Evolutionary conservation across 2,329 filamentous ascomycete species (phyloP).

Genomic region (Neonectria sp.): DNA sequence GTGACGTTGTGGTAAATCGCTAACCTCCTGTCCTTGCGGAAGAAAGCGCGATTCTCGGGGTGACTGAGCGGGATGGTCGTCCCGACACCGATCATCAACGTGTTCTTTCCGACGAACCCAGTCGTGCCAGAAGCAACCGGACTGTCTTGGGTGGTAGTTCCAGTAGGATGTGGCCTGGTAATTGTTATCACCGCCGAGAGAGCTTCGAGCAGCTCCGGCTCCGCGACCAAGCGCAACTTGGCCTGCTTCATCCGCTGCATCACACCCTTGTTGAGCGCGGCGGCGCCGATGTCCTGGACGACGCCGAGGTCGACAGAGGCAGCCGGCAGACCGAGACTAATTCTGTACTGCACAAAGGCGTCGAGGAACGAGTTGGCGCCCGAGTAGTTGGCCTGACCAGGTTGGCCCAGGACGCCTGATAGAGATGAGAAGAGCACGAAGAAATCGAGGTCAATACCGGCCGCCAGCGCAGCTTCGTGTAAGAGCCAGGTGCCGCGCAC

Average conservation of each 20-base stretch:
- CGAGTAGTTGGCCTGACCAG: constrained; percentile 59
- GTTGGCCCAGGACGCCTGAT: constrained; percentile 52
- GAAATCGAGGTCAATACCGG: constrained; percentile 51
- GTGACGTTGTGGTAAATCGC: constrained; percentile 35
- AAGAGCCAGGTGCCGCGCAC: constrained; percentile 55
- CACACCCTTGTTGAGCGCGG: constrained; percentile 41
- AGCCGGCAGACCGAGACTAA: constrained; percentile 52
- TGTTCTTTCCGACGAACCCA: not conserved
- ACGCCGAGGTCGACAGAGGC: constrained; percentile 56
- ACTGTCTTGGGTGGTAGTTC: too few relatives aligned
- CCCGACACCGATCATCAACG: constrained; percentile 34
- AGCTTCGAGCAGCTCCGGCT: constrained; percentile 32
- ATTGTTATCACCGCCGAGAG: not conserved
- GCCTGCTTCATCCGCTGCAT: constrained; percentile 23
- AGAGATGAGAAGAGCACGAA: constrained; percentile 56
- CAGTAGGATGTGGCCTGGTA: too few relatives aligned
- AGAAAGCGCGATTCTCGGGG: constrained; percentile 32
- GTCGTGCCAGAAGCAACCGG: too few relatives aligned
- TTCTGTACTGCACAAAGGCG: constrained; percentile 56
- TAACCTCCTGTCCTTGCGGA: constrained; percentile 42
- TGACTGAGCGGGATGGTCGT: constrained; percentile 28
- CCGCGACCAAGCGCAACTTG: constrained; percentile 23
- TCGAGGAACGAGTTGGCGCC: constrained; percentile 60
- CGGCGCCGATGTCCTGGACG: constrained; percentile 56
- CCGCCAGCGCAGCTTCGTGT: constrained; percentile 52